phyloP scores from a whole-genome alignment of 257 asterid species.

The Capsicum pubescens region DNA sequence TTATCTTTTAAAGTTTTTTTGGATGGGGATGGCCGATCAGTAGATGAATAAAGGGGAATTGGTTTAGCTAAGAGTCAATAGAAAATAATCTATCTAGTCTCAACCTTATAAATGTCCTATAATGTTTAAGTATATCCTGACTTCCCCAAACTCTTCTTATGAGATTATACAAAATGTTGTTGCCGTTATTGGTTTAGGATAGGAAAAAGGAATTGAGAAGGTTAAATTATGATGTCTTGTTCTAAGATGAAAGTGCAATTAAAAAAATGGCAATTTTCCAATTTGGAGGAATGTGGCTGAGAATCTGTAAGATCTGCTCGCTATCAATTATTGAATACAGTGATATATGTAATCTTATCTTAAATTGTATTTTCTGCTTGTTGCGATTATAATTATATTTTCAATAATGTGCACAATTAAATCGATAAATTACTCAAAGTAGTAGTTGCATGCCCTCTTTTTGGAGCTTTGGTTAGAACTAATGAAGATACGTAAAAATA shows the following conservation, averaged over 20 bases:
- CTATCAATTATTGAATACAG: not conserved
- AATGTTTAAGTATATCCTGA: too few relatives aligned
- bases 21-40: not conserved
- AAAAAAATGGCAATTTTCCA: not conserved
- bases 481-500: not conserved
- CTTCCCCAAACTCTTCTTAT: too few relatives aligned
- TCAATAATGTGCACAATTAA: not conserved
- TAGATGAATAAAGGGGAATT: not conserved
- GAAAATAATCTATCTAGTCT: too few relatives aligned
- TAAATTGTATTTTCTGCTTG: not conserved
- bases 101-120: too few relatives aligned
- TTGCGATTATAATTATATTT: not conserved
- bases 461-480: not conserved
- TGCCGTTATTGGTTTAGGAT: not conserved
- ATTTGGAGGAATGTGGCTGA: not conserved
- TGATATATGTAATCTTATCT: not conserved
- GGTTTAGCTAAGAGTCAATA: too few relatives aligned
- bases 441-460: not conserved
- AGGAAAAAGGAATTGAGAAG: not conserved
- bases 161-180: not conserved
- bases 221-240: not conserved
- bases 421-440: not conserved
- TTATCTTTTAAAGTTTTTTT: too few relatives aligned
- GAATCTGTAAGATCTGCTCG: too few relatives aligned
- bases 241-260: conserved; percentile 4